Percentiles rank a stretch among this genome's conserved stretches.
Conservation (phyloP, 257 asterid species). For the Orobanche coerulescens region DNA sequence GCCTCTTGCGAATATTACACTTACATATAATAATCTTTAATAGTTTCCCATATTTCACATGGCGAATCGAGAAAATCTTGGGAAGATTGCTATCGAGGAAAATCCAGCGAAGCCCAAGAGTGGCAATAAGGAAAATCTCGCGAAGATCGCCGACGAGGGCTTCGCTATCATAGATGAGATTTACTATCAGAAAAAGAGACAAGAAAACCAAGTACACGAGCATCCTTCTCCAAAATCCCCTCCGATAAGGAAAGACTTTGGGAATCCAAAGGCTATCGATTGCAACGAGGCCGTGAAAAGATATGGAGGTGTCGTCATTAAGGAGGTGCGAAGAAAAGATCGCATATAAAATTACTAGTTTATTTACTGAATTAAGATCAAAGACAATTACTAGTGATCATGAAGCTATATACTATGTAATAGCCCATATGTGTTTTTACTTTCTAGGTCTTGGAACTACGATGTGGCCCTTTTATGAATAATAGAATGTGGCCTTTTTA, state of each 20-base stretch:
- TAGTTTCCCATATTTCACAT: constrained; percentile 6
- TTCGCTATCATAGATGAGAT: constrained; percentile 28
- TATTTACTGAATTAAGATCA: not conserved
- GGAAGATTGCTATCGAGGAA: constrained; percentile 40
- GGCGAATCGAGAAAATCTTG: constrained; percentile 35
- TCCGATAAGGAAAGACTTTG: constrained; percentile 21
- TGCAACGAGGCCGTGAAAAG: constrained; percentile 38
- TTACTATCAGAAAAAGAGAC: constrained; percentile 17
- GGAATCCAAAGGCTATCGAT: constrained; percentile 30
- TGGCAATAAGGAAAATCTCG: too few species aligned
- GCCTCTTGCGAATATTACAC: not conserved
- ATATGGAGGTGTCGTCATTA: constrained; percentile 32
- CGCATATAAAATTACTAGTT: not conserved
- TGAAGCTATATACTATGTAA: not conserved
- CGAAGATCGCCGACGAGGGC: constrained; percentile 38
- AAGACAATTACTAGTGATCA: not conserved
- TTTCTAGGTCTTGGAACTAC: not conserved
- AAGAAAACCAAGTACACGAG: constrained; percentile 21
- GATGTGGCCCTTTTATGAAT: not conserved
- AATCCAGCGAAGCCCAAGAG: too few species aligned
- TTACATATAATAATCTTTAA: not conserved
- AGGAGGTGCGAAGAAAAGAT: constrained; percentile 23
- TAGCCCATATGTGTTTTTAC: not conserved
- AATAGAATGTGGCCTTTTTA: too few species aligned
- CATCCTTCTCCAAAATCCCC: constrained; percentile 13